Evolutionary conservation across 2,329 filamentous ascomycete species (phyloP).

Genomic region (Aspergillus piperis): DNA sequence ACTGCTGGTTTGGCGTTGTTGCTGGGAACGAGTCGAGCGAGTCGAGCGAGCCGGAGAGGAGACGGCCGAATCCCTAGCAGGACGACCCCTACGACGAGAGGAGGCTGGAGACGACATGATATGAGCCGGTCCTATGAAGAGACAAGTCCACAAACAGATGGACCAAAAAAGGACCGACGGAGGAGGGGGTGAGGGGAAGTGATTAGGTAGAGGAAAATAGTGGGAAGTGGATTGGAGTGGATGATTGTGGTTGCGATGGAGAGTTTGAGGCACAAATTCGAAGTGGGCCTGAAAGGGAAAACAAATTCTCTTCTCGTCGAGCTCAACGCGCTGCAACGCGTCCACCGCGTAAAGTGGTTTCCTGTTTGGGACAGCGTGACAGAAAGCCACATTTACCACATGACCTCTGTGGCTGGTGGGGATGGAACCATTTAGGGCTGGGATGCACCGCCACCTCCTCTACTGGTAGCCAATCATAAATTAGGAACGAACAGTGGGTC

Average conservation of each 20-base stretch:
- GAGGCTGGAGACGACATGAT: constrained; percentile 49
- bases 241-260: constrained; percentile 21
- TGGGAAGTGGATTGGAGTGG: constrained; percentile 8
- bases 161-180: constrained; percentile 10
- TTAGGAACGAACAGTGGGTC: neutral
- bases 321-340: constrained; percentile 31
- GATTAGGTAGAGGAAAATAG: neutral
- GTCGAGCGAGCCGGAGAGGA: constrained; percentile 41
- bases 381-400: constrained; percentile 16
- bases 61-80: constrained; percentile 42
- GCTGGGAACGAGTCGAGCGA: constrained; percentile 33
- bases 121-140: constrained; percentile 16
- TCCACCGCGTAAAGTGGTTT: constrained; percentile 37
- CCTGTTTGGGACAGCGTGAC: constrained; percentile 26
- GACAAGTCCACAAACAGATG: constrained; percentile 3
- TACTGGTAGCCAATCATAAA: neutral
- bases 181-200: neutral
- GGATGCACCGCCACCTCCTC: neutral
- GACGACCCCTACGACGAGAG: constrained; percentile 43
- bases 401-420: constrained; percentile 5
- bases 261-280: constrained; percentile 10
- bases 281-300: constrained; percentile 25
- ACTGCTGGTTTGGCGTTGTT: constrained; percentile 36
- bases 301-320: constrained; percentile 23
- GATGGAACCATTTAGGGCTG: neutral